A percentile compares a stretch with the other conserved stretches of the same genome.
phyloP scores from a whole-genome alignment of 345 rosid genomes.

The Boechera stricta region DNA sequence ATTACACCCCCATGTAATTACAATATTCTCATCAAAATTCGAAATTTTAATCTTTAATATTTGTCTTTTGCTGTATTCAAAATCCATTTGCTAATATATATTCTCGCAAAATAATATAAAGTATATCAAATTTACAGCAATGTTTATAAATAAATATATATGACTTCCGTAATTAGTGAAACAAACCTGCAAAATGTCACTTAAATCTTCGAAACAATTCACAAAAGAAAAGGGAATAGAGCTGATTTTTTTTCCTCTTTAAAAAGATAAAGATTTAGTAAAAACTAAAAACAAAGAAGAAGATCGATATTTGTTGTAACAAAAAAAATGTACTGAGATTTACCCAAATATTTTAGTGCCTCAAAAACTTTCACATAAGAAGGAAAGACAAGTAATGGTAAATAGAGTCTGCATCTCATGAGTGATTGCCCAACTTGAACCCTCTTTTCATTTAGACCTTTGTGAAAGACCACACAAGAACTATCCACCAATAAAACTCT shows the following conservation, averaged over 20 bases:
- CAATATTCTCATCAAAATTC: neutral
- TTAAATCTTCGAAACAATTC: neutral
- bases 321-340: conserved; percentile 23
- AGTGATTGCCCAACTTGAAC: conserved; percentile 47
- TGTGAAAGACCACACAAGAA: conserved; percentile 48
- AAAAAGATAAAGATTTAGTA: conserved; percentile 32
- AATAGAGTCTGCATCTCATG: conserved; percentile 50
- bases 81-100: neutral
- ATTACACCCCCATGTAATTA: neutral
- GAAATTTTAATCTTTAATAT: neutral
- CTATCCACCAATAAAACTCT: conserved; percentile 27
- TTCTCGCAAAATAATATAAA: neutral
- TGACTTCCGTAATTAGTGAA: conserved; percentile 21
- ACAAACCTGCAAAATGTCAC: conserved; percentile 29
- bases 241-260: conserved; percentile 29
- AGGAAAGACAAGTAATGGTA: conserved; percentile 47
- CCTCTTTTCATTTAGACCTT: conserved; percentile 44
- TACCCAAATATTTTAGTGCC: conserved; percentile 42
- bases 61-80: neutral
- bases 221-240: conserved; percentile 16
- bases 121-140: neutral
- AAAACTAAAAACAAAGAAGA: conserved; percentile 26
- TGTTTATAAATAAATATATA: neutral
- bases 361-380: conserved; percentile 46
- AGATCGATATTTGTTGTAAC: conserved; percentile 17